phyloP scores from a whole-genome alignment of 2,329 filamentous ascomycete genomes.

The Paraphaeosphaeria minitans region DNA sequence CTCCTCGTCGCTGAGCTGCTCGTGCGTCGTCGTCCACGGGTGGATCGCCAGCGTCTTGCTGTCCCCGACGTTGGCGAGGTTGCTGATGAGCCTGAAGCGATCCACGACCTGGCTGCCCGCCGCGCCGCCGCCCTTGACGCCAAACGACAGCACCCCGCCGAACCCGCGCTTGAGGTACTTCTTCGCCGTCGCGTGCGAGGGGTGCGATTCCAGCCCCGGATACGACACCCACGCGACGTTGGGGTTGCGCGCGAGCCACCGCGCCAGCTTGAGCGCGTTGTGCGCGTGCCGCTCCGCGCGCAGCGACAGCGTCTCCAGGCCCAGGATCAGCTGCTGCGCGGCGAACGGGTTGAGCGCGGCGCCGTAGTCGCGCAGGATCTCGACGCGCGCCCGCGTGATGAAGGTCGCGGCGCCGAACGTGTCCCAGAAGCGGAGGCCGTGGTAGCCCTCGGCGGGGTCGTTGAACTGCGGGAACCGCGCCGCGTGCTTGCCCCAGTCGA shows the following conservation, averaged over 20 bases:
- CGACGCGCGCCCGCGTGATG: conserved; percentile 83
- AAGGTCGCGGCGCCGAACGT: conserved; percentile 84
- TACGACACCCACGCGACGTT: conserved; percentile 95
- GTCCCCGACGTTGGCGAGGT: conserved; percentile 94
- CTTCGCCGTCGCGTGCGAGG: conserved; percentile 79
- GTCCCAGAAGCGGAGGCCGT: conserved; percentile 93
- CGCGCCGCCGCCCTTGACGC: conserved; percentile 84
- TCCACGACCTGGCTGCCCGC: conserved; percentile 90
- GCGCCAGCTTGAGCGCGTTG: conserved; percentile 80
- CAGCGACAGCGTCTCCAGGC: conserved; percentile 86
- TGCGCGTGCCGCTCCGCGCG: conserved; percentile 83
- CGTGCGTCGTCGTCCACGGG: conserved; percentile 93
- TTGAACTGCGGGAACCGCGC: conserved; percentile 91
- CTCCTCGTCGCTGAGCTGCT: conserved; percentile 86
- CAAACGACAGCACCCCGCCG: conserved; percentile 90
- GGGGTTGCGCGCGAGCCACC: conserved; percentile 80
- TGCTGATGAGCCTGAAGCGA: conserved; percentile 91
- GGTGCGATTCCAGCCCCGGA: conserved; percentile 82
- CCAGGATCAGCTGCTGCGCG: conserved; percentile 88
- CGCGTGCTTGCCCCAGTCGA: conserved; percentile 87
- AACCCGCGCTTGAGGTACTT: conserved; percentile 85
- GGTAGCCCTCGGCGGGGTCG: conserved; percentile 86
- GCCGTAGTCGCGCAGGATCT: conserved; percentile 87
- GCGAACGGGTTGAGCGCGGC: conserved; percentile 85
- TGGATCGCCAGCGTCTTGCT: conserved; percentile 95